Base-by-base conservation (phyloP, 2,329 filamentous ascomycete genomes). In the Cadophora gregata region DNA sequence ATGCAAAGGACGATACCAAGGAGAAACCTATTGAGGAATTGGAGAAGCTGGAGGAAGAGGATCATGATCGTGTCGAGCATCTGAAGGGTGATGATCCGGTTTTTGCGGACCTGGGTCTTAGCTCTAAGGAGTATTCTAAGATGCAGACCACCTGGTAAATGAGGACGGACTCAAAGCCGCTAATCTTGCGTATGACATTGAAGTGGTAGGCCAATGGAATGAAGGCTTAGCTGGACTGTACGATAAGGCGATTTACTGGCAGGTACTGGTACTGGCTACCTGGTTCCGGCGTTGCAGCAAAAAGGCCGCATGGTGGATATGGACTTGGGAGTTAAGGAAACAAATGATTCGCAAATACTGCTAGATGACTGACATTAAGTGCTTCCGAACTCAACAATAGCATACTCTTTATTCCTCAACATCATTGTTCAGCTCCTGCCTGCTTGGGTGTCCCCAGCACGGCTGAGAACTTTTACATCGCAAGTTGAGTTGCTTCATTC, bases 1-100 rank as follows among this genome's bases (percentile, higher is more conserved):
- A 89, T 70, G 79, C 86, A 53, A 81, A 89, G 73, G 81, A 86
- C 69, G 76, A 82, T 6, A 81, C 82, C 19, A 88, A 90, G 73
- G 85, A 88, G 69, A 85, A 88, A 1, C 89, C 90, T 0, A 80
- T 83, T n/a, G 88, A 92, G 70, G 90, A 93, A 72, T 77, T 97
- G 55, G 87, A 93, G 76, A 87, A 89, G 75, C 79, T 96, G 1
- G 91, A 93, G 76, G 84, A 90, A 14, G 92, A 95, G 75, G 7
- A 88, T 93, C 76, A 82, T 84, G 75, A 71, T 79, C 67, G 71
- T 14, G 67, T 74, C 7, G 51, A 81, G 66, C 74, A 78, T 8
- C 73, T 88, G n/a, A 78, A 80, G 27, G 77, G 78, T 1, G 81
- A 84, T 55, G 80, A 85, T 19, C 78, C 81, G 21, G 80, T 85